These are phyloP conservation scores for Zhuliangozyma parablackwelliae DNA, from an alignment of 1,139 yeast genomes.

Conservation along the genomic window DNA sequence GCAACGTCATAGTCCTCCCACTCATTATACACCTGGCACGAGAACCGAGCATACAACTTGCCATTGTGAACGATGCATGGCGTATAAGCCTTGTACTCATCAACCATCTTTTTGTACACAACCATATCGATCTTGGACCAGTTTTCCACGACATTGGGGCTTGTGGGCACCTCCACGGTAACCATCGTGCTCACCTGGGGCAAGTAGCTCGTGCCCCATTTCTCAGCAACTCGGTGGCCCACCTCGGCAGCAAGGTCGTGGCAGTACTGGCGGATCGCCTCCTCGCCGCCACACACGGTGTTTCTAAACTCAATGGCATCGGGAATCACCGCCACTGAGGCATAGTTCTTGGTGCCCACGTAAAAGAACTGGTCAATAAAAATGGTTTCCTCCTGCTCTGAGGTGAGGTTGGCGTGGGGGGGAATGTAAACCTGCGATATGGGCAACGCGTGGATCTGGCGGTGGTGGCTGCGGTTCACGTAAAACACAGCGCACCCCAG, in stretches of 20 bases:
- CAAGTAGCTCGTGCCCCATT: constrained; percentile 34
- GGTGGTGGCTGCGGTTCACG: constrained; percentile 50
- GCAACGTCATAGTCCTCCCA: constrained; percentile 49
- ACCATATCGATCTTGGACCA: not conserved
- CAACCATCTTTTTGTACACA: constrained; percentile 6
- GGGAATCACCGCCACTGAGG: constrained; percentile 21
- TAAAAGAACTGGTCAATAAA: constrained; percentile 37
- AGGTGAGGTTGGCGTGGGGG: constrained; percentile 14
- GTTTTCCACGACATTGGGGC: constrained; percentile 9
- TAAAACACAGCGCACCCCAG: constrained; percentile 58
- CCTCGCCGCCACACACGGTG: constrained; percentile 59
- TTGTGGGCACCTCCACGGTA: constrained; percentile 35
- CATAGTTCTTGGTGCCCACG: constrained; percentile 32
- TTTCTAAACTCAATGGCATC: constrained; percentile 50
- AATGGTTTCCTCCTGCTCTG: constrained; percentile 21
- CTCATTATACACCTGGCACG: constrained; percentile 59
- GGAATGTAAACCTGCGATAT: constrained; percentile 43
- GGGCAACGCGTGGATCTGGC: constrained; percentile 53
- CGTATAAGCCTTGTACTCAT: constrained; percentile 38
- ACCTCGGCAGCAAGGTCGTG: constrained; percentile 40
- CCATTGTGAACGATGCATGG: constrained; percentile 43
- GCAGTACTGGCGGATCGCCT: constrained; percentile 46
- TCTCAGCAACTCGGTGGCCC: constrained; percentile 29
- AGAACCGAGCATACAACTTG: constrained; percentile 45
- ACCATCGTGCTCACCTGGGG: constrained; percentile 33